These are phyloP conservation scores for Colletotrichum zoysiae DNA, from an alignment of 2,329 filamentous ascomycete genomes.

Conservation along the genomic window DNA sequence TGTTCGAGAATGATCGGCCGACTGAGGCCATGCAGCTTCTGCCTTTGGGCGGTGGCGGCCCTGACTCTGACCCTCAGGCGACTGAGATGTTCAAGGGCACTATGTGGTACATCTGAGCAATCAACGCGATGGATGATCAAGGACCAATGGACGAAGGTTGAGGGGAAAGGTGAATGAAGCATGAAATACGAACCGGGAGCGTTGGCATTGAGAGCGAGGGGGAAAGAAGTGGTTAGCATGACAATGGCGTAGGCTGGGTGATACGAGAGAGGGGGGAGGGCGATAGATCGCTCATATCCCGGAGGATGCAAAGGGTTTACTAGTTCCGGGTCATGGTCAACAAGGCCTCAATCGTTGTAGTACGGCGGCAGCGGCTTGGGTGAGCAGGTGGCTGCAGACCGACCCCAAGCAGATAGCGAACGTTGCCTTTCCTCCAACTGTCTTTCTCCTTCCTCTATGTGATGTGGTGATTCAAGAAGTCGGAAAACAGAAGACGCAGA, in stretches of 20 bases:
- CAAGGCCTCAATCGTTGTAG: conserved; percentile 26
- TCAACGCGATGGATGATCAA: not conserved
- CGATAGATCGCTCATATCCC: not conserved
- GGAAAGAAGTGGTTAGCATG: not conserved
- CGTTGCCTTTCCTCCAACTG: conserved; percentile 22
- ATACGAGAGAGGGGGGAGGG: not conserved
- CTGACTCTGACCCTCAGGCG: conserved; percentile 41
- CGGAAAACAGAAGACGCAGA: not conserved
- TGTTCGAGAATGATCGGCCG: conserved; percentile 26
- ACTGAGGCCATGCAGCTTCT: conserved; percentile 42
- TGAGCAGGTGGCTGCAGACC: conserved; percentile 1
- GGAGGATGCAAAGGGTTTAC: conserved; percentile 11
- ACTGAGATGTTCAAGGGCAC: conserved; percentile 51
- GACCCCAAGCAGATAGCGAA: conserved; percentile 25
- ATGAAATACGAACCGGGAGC: not conserved
- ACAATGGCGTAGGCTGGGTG: not conserved
- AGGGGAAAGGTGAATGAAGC: not conserved
- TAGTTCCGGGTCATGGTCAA: conserved; percentile 32
- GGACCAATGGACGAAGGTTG: too few relatives aligned
- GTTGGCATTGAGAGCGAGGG: not conserved
- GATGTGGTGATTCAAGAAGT: not conserved
- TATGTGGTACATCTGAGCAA: conserved; percentile 59
- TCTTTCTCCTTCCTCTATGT: not conserved
- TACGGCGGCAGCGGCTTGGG: conserved; percentile 3
- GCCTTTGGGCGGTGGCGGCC: conserved; percentile 43